phyloP scores from a whole-genome alignment of 2,329 filamentous ascomycete species.

The Penicillium italicum region DNA sequence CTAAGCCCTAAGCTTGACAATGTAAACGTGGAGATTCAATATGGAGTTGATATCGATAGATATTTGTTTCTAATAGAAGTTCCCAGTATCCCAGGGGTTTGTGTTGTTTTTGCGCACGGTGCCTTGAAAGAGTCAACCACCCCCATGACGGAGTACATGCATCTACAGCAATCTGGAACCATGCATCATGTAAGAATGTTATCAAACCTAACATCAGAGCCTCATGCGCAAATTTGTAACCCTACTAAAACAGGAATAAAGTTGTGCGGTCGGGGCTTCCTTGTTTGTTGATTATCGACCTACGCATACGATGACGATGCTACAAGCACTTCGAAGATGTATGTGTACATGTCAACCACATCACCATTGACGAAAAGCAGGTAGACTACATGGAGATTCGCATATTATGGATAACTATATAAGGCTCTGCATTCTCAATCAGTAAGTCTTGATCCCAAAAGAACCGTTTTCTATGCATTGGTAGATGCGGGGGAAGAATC shows the following conservation, averaged over 20 bases:
- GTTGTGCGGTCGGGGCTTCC: too few relatives aligned
- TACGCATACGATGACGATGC: too few relatives aligned
- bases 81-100: background rate
- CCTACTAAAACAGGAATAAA: background rate
- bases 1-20: constrained; percentile 22
- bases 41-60: background rate
- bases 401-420: too few relatives aligned
- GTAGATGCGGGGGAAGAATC: too few relatives aligned
- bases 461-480: too few relatives aligned
- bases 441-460: too few relatives aligned
- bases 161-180: background rate
- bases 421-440: too few relatives aligned
- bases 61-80: background rate
- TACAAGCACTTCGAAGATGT: too few relatives aligned
- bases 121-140: constrained; percentile 5
- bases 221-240: background rate
- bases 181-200: background rate
- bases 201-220: background rate
- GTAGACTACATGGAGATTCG: too few relatives aligned
- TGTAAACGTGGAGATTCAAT: constrained; percentile 1
- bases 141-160: constrained; percentile 1
- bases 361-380: too few relatives aligned
- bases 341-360: too few relatives aligned
- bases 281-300: too few relatives aligned
- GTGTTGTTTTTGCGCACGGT: background rate